Conservation (phyloP, 2,329 filamentous ascomycete species). For the Cercospora zeina region DNA sequence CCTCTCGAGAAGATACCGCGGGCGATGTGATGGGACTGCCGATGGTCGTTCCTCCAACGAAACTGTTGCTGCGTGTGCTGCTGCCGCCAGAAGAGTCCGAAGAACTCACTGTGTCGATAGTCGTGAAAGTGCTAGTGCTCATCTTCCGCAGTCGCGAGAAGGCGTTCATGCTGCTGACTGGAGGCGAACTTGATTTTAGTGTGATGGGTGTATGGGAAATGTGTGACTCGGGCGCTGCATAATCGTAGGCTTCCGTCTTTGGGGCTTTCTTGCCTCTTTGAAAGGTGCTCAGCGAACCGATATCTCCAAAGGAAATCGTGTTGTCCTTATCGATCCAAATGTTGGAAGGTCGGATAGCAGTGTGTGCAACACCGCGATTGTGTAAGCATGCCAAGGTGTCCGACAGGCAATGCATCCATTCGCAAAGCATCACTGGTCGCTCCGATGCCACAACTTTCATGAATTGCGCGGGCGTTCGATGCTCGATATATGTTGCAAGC, state of each 20-base stretch:
- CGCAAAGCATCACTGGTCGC: conserved; percentile 61
- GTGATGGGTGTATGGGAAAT: conserved; percentile 45
- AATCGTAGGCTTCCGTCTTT: conserved; percentile 70
- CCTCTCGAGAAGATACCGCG: conserved; percentile 20
- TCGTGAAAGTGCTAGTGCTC: conserved; percentile 31
- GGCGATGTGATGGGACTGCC: conserved; percentile 32
- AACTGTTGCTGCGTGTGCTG: conserved; percentile 37
- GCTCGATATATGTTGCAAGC: conserved; percentile 66
- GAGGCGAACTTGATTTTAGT: conserved; percentile 35
- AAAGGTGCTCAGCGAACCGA: conserved; percentile 51
- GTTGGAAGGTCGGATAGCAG: conserved; percentile 69
- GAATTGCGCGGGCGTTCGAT: conserved; percentile 60
- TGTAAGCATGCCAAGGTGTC: conserved; percentile 70
- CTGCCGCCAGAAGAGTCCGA: conserved; percentile 39
- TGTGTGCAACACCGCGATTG: conserved; percentile 62
- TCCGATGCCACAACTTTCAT: conserved; percentile 63
- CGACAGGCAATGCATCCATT: conserved; percentile 73
- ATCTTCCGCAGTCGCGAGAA: conserved; percentile 38
- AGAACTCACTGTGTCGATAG: conserved; percentile 30
- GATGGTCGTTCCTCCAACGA: conserved; percentile 26
- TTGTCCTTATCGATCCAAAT: conserved; percentile 67
- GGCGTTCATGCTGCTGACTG: conserved; percentile 34
- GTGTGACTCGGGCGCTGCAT: conserved; percentile 70
- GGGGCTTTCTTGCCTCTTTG: conserved; percentile 57
- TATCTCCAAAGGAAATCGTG: conserved; percentile 67